These are phyloP conservation scores for Pseudocohnilembus persalinus DNA, from an alignment of 169 alveolate species.

Conservation along the genomic window DNA sequence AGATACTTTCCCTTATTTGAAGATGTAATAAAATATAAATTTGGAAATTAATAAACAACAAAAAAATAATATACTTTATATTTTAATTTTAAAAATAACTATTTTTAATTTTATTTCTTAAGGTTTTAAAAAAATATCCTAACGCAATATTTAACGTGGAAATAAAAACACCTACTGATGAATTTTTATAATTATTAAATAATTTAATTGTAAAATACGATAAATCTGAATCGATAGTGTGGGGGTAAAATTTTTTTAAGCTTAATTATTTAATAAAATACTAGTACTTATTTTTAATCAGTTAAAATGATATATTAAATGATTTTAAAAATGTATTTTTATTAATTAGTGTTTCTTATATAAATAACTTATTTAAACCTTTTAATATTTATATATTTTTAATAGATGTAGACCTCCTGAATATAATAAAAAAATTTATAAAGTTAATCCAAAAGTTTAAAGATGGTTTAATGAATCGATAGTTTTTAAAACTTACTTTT, in stretches of 20 bases:
- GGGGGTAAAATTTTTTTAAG: conserved; percentile 57
- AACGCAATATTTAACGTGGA: conserved; percentile 55
- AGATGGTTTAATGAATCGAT: conserved; percentile 29
- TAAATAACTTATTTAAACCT: conserved; percentile 11
- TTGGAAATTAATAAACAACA: conserved; percentile 13
- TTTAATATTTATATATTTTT: not conserved
- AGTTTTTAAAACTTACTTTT: conserved; percentile 12
- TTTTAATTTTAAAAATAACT: not conserved
- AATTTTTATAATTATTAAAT: conserved; percentile 36
- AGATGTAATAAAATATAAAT: conserved; percentile 17
- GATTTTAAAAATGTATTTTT: no score
- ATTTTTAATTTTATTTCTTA: conserved; percentile 13
- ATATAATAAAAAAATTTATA: not conserved
- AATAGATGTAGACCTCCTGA: conserved; percentile 17
- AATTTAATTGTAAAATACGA: conserved; percentile 41
- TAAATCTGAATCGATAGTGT: conserved; percentile 48
- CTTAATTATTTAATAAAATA: no score
- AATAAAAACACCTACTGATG: conserved; percentile 49
- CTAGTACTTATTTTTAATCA: no score
- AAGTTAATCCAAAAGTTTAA: conserved; percentile 32
- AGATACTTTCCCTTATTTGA: conserved; percentile 41
- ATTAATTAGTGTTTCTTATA: no score
- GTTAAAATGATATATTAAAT: no score
- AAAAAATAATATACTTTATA: conserved; percentile 17
- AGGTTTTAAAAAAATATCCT: conserved; percentile 43